Conservation (phyloP, 371 early-diverging fungal species). For the Zychaea mexicana region DNA sequence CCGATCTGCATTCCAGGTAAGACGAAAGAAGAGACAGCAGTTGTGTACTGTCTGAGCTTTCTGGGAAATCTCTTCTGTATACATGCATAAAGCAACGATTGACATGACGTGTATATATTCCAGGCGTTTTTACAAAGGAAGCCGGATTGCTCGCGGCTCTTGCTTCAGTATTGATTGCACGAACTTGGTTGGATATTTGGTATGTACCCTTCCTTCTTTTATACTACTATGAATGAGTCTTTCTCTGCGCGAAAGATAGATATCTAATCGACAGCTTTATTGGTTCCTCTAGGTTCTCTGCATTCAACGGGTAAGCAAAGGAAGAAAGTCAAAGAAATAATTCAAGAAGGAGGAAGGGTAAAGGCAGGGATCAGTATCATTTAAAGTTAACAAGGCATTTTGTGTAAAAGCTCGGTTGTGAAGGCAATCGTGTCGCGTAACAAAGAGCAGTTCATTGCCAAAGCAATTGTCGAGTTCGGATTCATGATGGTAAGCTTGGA, state of each 20-base stretch:
- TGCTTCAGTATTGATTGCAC: constrained; percentile 66
- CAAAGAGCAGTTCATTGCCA: constrained; percentile 62
- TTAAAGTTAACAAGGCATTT: not conserved
- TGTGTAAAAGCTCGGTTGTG: constrained; percentile 55
- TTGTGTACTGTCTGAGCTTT: not conserved
- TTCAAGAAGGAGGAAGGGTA: constrained; percentile 2
- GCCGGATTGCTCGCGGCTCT: constrained; percentile 64
- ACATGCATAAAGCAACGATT: no score
- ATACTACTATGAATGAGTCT: no score
- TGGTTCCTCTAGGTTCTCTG: constrained; percentile 56
- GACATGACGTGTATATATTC: not conserved
- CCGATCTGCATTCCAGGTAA: constrained; percentile 72
- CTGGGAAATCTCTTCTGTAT: no score
- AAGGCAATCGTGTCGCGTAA: constrained; percentile 75
- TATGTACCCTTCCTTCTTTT: no score
- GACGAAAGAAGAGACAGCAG: not conserved
- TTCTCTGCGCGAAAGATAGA: no score
- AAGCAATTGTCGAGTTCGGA: constrained; percentile 68
- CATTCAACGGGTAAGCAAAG: constrained; percentile 60
- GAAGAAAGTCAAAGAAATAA: no score
- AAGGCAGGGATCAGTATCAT: no score
- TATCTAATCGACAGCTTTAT: not conserved
- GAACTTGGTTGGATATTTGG: constrained; percentile 79
- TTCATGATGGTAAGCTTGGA: constrained; percentile 79
- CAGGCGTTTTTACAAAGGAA: constrained; percentile 67